Base-by-base conservation (phyloP, 106 monocot species). In the Xerophyta viscosa region DNA sequence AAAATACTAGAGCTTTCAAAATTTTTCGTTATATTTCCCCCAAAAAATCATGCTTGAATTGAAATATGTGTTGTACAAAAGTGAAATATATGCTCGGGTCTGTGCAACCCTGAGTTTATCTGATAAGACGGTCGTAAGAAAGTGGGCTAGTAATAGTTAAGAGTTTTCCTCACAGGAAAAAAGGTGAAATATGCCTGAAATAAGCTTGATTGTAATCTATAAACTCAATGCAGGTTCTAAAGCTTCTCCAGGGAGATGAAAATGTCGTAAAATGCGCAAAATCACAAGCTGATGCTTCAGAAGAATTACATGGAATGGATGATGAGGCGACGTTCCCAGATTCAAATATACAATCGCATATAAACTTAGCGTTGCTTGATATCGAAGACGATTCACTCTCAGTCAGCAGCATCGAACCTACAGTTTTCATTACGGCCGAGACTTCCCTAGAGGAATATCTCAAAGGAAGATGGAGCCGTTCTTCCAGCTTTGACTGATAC, bases 351-450 rank as follows among this genome's bases (percentile, higher is more conserved):
- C 84, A 78, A 37, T 96, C 94, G 14, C 74, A 88, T 30, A 84
- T 96, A 0, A 82, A 81, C 66, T 75, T 96, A 13, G 94, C 94
- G 3, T 41, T 96, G 31, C 86, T 79, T 20, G 88, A 76, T 28
- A 22, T 80, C 28, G 75, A 93, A 6, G 74, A 88, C 36, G 87
- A 84, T 27, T 53, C 68, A 1, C 25, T 30, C 13, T 88, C 93
- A 14, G 36, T 67, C 1, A 65, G 80, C 67, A 88, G 87, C 62
- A 21, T 21, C 0, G 77, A 74, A 15, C 68, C 57, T 1, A 45
- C 63, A 1, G 52, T 73, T 50, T 76, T 78, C 15, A 58, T 76
- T 13, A 60, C 68, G 1, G 64, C 69, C 37, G 77, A 75, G 26
- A 61, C 71, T 44, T 81, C 88, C 5, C 24, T 84, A 30, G 88